Evolutionary conservation across 1,284 basidiomycete genomes (phyloP).

Genomic region (Puccinia horiana): DNA sequence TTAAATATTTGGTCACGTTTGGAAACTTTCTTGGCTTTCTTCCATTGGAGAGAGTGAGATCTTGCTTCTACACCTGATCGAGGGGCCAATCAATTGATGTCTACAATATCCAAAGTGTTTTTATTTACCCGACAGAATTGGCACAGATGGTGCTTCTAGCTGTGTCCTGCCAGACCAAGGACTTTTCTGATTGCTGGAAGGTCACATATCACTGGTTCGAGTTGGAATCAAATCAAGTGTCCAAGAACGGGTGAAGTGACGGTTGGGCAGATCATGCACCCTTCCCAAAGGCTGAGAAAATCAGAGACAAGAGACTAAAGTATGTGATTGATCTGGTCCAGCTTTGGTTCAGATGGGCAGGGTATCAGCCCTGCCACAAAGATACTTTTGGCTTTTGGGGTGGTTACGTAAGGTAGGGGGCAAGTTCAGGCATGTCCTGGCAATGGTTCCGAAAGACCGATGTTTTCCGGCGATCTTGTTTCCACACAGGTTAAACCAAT

Average conservation of each 20-base stretch:
- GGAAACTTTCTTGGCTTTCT: conserved; percentile 7
- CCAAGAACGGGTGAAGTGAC: background rate
- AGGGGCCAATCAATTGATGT: background rate
- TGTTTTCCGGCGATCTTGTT: conserved; percentile 32
- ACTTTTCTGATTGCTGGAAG: conserved; percentile 36
- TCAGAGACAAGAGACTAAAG: conserved; percentile 56
- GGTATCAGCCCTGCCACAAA: conserved; percentile 38
- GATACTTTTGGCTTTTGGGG: conserved; percentile 16
- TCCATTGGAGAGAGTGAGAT: conserved; percentile 27
- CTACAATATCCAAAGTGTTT: background rate
- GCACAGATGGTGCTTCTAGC: conserved; percentile 3
- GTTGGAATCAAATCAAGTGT: conserved; percentile 7
- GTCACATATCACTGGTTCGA: conserved; percentile 33
- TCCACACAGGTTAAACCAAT: conserved; percentile 38
- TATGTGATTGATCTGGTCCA: conserved; percentile 51
- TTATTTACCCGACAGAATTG: conserved; percentile 1
- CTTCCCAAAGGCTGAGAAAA: background rate
- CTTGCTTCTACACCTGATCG: background rate
- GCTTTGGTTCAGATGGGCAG: conserved; percentile 22
- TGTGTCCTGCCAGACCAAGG: conserved; percentile 31
- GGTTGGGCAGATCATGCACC: background rate
- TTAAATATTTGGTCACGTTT: conserved; percentile 8
- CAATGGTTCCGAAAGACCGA: conserved; percentile 11
- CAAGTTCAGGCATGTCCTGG: conserved; percentile 27
- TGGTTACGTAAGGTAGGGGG: conserved; percentile 7